Evolutionary conservation across 2,329 filamentous ascomycete species (phyloP), one percentile per base, ranked within the genome.

Genomic region (Microascus cirrosus): DNA sequence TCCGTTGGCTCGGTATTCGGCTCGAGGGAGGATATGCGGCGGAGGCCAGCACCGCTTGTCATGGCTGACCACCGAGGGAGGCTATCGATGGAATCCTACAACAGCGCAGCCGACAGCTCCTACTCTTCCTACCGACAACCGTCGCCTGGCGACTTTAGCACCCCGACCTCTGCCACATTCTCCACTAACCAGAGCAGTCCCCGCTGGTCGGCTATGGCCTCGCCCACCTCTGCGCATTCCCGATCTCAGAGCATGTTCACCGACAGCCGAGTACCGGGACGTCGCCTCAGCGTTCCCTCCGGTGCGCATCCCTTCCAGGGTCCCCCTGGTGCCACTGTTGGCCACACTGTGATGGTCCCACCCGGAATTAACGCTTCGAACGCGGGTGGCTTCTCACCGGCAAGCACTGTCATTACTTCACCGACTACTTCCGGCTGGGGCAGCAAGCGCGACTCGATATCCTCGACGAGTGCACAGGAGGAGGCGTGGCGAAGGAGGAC

Each of bases 281-380:
- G 92, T 56, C 83, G 92, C 53, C 75, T 96, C 5, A 96, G 91
- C 42, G 89, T 95, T 0, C 90, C 91, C 0, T 90, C 90, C 0
- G 82, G 82, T 15, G 79, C 77, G 15, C 87, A 89, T 62, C 88
- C 89, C 0, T 95, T 91, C 67, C 83, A 89, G 60, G 81, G 82
- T 2, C 82, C 83, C 8, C 81, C 83, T 55, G 79, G 77, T 34
- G 68, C 71, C 25, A 69, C 76, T n/a, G 77, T 82, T 36, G 79
- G 82, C 7, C 81, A 82, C 7, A 76, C 82, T 1, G 79, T 72
- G 3, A 78, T 79, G 60, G 74, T 71, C 71, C 69, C 81, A 72
- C 72, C 83, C 66, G 63, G 81, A 69, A 52, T 77, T 70, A 74
- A 84, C 73, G 64, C 83, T 69, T 68, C 84, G 67, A 74, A 82